Base-by-base conservation (phyloP, 495 filamentous ascomycete genomes). In the Coniosporium apollinis region DNA sequence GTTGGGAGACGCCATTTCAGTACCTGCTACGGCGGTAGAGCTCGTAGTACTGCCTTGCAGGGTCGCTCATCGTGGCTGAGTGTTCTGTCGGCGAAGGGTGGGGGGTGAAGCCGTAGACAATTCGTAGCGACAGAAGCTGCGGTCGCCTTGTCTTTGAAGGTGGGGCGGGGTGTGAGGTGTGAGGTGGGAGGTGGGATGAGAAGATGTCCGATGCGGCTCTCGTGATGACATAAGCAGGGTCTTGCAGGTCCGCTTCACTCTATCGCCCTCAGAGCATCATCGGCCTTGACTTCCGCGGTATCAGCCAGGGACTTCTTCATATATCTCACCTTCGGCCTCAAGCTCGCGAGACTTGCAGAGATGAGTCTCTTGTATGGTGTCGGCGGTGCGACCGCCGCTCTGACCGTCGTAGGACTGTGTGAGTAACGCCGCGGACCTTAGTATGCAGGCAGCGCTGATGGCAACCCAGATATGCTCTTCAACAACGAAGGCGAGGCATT, bases 11-110 rank as follows among this genome's bases (percentile, higher is more conserved):
- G 30, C n/a, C 11, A 32, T 9, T 9, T 8, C 8, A 28, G 54
- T 82, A 93, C 85, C 83, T 93, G 74, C 83, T 89, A 62, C 84
- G 79, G 46, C 86, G 82, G 57, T 97, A 97, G 44, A 97, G 72
- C 70, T 97, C 89, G 56, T 94, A 96, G 60, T 81, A 94, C 41
- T 20, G 28, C 43, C 51, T 50, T 14, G 41, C n/a, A n/a, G n/a
- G 14, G 18, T 49, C 46, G 28, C 49, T 52, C 55, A 56, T 56
- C 19, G 24, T 52, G 28, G 14, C 28, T n/a, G 26, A 13, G 9
- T 9, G n/a, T n/a, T n/a, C n/a, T n/a, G n/a, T n/a, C n/a, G n/a
- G n/a, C n/a, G n/a, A n/a, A n/a, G n/a, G n/a, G n/a, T n/a, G n/a
- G n/a, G n/a, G n/a, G n/a, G n/a, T n/a, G n/a, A n/a, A n/a, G n/a